Evolutionary conservation across 2,329 filamentous ascomycete genomes (phyloP), one percentile per base, ranked within the genome.

Genomic region (Sodiomyces alkalinus): DNA sequence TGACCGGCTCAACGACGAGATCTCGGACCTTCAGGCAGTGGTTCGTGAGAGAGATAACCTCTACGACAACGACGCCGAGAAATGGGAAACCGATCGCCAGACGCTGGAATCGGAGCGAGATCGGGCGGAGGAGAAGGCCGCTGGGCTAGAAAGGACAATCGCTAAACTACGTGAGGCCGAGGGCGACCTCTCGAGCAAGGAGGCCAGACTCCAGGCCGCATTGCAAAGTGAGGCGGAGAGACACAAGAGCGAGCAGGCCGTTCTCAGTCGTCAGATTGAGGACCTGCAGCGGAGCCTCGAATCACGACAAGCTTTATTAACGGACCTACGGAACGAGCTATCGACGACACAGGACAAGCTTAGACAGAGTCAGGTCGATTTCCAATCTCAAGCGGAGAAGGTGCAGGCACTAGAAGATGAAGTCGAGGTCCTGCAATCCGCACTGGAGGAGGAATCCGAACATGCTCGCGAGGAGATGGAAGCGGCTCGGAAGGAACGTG

Each of bases 271-370:
- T n/a, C 80, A 90, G 46, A 71, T 92, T 28, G 68, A 78, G 26
- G 75, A 78, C 28, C 60, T 90, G 7, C 75, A 79, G 42, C 65
- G 72, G 26, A 80, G 83, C 33, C 61, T 90, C 9, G 65, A 77
- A 31, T 59, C 68, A 17, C 72, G 77, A 36, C 70, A 79, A 42
- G 56, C 64, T n/a, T 60, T 70, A 23, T 50, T 82, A 5, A 77
- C 77, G 12, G 66, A 69, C 27, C 58, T 79, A 16, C 68, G 75
- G 29, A 64, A 62, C 29, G 78, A 86, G 41, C 53, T 85, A 4
- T 69, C 75, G 3, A 53, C 59, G 6, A 64, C 74, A 7, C 70
- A 68, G 30, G 78, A 85, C 37, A 74, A 83, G 31, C 60, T 85
- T 7, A 69, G 78, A n/a, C 60, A 76, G 27, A 68, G 68, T 16